Percentiles rank a stretch among this genome's conserved stretches.
Evolutionary conservation across 495 filamentous ascomycete species (phyloP).

Genomic region (Aspergillus bridgeri): DNA sequence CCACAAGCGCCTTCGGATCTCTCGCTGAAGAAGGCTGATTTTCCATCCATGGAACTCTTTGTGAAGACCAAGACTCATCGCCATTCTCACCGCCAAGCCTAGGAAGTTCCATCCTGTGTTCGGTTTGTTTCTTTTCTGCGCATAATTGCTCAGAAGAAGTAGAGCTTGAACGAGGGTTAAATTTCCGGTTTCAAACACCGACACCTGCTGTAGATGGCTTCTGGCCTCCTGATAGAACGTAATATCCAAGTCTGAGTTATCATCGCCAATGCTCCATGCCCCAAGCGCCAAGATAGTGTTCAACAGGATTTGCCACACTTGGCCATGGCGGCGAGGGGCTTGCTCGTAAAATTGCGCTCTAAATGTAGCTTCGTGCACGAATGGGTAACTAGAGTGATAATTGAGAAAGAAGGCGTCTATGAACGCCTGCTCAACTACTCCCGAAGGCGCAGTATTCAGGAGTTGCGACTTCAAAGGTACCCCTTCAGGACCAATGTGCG

Average conservation of each 20-base stretch:
- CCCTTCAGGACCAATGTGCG: slow-evolving; percentile 18
- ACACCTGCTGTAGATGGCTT: slow-evolving; percentile 42
- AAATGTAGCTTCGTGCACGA: slow-evolving; percentile 54
- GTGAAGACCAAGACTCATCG: slow-evolving; percentile 52
- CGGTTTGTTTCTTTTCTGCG: slow-evolving; percentile 54
- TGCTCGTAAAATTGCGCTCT: slow-evolving; percentile 53
- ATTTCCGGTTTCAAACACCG: slow-evolving; percentile 50
- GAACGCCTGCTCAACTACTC: slow-evolving; percentile 43
- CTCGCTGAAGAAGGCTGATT: slow-evolving; percentile 47
- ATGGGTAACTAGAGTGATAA: slow-evolving; percentile 53
- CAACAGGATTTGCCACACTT: slow-evolving; percentile 51
- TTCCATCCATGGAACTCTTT: slow-evolving; percentile 55
- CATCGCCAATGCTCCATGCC: slow-evolving; percentile 50
- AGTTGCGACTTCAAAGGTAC: slow-evolving; percentile 41
- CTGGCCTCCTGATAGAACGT: slow-evolving; percentile 48
- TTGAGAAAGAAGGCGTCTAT: slow-evolving; percentile 52
- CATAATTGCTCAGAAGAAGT: slow-evolving; percentile 50
- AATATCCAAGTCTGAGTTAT: slow-evolving; percentile 46
- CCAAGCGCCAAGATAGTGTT: slow-evolving; percentile 51
- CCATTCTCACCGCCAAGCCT: slow-evolving; percentile 49
- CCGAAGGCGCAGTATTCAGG: slow-evolving; percentile 41
- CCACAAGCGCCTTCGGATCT: slow-evolving; percentile 44
- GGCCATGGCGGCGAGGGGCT: slow-evolving; percentile 44
- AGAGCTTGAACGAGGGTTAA: slow-evolving; percentile 51
- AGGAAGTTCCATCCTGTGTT: slow-evolving; percentile 56